Base-by-base conservation (phyloP, 257 asterid genomes). In the Ophiorrhiza pumila region DNA sequence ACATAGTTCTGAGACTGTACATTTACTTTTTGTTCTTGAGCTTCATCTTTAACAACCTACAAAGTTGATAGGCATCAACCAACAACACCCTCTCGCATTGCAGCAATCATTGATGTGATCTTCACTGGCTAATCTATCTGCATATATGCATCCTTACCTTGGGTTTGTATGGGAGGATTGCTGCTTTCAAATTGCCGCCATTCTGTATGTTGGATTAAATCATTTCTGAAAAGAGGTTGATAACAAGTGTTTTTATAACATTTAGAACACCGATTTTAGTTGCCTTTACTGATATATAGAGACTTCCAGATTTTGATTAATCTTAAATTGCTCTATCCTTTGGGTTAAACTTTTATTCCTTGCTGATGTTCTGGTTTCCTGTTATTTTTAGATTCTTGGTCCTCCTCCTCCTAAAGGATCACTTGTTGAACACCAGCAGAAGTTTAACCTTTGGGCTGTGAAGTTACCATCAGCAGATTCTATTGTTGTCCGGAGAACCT, bases 401-500 rank as follows among this genome's bases (percentile, higher is more conserved):
- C 89, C 95, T 50, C 71, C 68, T n/a, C 91, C 96, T 6, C 73
- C 82, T 5, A 88, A 88, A 69, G 95, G 91, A 52, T 71, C 89
- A 3, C 55, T 76, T 68, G 41, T 88, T 27, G 88, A 90, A 73
- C 95, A 88, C 84, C 93, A 86, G 71, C 90, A 84, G 76, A 63
- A 87, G 79, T 78, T 91, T 37, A 88, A 80, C 35, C 86, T 89
- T 39, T 89, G 96, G 98, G 93, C 89, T 13, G 65, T 93, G 62
- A 87, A 80, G 86, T 83, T 93, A 67, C 93, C 98, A 53, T 91
- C 97, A 37, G 96, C 97, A 0, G 98, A 93, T 84, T 76, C 97
- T n/a, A 66, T 74, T 17, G 93, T 89, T 1, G 96, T 91, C 32
- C 88, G 90, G 62, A 84, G 96, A 86, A 91, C 97, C 1, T 77